phyloP scores from a whole-genome alignment of 23 red algal genomes.

The Gracilaria vermiculophylla region DNA sequence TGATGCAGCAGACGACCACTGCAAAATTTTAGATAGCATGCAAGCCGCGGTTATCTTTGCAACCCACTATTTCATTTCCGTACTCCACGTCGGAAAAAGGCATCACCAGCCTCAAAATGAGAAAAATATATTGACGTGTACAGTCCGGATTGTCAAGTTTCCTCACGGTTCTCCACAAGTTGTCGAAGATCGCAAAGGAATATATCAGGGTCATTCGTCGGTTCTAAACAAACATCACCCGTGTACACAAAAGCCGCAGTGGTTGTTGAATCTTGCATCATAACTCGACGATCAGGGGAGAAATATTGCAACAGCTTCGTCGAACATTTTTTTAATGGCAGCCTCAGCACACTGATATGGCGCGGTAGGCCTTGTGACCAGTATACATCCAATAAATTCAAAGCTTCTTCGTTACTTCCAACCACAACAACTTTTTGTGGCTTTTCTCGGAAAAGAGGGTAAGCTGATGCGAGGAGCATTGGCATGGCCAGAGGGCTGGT shows the following conservation, averaged over 20 bases:
- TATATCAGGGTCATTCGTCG: slow-evolving; percentile 32
- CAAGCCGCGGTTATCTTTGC: no score
- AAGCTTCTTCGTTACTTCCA: slow-evolving; percentile 59
- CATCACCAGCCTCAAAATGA: no score
- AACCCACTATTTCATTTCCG: no score
- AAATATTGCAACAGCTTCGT: slow-evolving; percentile 18
- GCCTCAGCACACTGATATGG: slow-evolving; percentile 40
- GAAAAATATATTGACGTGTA: no score
- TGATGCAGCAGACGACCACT: not conserved
- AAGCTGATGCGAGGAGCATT: slow-evolving; percentile 41
- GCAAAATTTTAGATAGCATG: no score
- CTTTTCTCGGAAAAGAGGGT: slow-evolving; percentile 11
- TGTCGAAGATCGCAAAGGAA: slow-evolving; percentile 49
- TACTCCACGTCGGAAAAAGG: no score
- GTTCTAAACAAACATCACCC: slow-evolving; percentile 68
- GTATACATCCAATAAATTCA: slow-evolving; percentile 34
- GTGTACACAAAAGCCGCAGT: slow-evolving; percentile 60
- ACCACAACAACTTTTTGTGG: slow-evolving; percentile 50
- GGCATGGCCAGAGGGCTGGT: slow-evolving; percentile 71
- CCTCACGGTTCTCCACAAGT: not conserved
- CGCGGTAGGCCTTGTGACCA: slow-evolving; percentile 54
- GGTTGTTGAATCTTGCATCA: not conserved
- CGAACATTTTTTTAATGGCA: slow-evolving; percentile 25
- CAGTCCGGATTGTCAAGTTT: not conserved
- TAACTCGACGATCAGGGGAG: not conserved